Evolutionary conservation across 371 early-diverging fungal genomes (phyloP), one percentile per base, ranked within the genome.

Genomic region (Mortierella sp.): DNA sequence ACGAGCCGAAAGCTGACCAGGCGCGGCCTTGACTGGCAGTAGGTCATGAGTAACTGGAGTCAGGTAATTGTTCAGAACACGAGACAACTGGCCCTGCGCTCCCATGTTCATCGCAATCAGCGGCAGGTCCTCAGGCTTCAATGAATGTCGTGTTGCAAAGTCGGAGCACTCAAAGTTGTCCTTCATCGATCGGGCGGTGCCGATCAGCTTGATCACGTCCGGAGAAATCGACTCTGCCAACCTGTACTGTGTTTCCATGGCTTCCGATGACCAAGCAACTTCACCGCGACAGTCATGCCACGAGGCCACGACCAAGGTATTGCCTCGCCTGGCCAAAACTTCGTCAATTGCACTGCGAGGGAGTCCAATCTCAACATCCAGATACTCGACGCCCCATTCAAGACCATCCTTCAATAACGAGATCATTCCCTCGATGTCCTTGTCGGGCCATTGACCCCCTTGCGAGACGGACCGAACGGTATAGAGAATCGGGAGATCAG

Each of bases 51-150:
- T 97, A 21, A 96, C 95, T 2, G 98, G 98, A 2, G 98, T 96
- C 56, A 97, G 66, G 63, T 86, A 89, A 14, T 86, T 84, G 79
- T 96, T 96, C 46, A 95, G 77, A 1, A 93, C 91, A 46, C 98
- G 92, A 4, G 96, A 94, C 46, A 94, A 79, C 79, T 94, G 96
- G 12, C 98, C 98, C 8, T 80, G 61, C 17, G 86, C 81, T 2
- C 96, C 95, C 98, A 98, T 98, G 80, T 96, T 95, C 60, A 97
- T 84, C 1, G 96, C 93, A 71, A 98, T 97, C 58, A 96, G 57
- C 37, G 94, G 92, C 63, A 89, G 85, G 34, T 79, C 79, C 0
- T 54, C 60, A 51, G 61, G 47, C 79, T 76, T 52, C 47, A 60
- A 71, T 40, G 56, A 71, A 48, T 69, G 69, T 57, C 39, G 61